Percentiles rank a stretch among this genome's conserved stretches.
These are phyloP conservation scores for Plantago major DNA, from an alignment of 257 asterid species.

Conservation along the genomic window DNA sequence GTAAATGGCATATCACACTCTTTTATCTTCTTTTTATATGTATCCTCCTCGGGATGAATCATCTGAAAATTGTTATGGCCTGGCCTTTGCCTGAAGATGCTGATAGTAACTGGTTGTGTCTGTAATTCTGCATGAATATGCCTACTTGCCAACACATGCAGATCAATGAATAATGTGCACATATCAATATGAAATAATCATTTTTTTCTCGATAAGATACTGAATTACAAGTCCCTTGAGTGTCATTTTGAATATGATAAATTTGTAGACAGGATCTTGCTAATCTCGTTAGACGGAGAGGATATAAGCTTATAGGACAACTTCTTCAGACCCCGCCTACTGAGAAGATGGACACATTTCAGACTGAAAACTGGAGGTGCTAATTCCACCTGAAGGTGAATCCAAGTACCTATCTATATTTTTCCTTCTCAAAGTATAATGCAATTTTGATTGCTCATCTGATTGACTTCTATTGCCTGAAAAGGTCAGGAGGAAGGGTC, in stretches of 20 bases:
- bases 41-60: no score
- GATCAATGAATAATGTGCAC: not conserved
- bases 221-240: conserved; percentile 10
- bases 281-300: conserved; percentile 85
- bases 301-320: conserved; percentile 61
- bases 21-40: no score
- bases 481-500: conserved; percentile 60
- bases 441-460: conserved; percentile 14
- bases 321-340: conserved; percentile 46
- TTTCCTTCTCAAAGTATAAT: conserved; percentile 14
- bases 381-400: conserved; percentile 30
- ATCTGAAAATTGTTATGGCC: no score
- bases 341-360: conserved; percentile 25
- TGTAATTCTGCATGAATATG: not conserved
- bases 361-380: conserved; percentile 27
- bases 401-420: conserved; percentile 10
- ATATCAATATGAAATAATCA: not conserved
- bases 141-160: not conserved
- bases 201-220: conserved; percentile 7
- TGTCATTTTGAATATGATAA: conserved; percentile 4
- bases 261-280: conserved; percentile 72
- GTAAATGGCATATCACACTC: no score
- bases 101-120: not conserved
- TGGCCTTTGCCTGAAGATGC: not conserved
- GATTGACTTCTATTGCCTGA: conserved; percentile 31